Conservation (phyloP, 2,329 filamentous ascomycete genomes). For the Diaporthe vaccinii region DNA sequence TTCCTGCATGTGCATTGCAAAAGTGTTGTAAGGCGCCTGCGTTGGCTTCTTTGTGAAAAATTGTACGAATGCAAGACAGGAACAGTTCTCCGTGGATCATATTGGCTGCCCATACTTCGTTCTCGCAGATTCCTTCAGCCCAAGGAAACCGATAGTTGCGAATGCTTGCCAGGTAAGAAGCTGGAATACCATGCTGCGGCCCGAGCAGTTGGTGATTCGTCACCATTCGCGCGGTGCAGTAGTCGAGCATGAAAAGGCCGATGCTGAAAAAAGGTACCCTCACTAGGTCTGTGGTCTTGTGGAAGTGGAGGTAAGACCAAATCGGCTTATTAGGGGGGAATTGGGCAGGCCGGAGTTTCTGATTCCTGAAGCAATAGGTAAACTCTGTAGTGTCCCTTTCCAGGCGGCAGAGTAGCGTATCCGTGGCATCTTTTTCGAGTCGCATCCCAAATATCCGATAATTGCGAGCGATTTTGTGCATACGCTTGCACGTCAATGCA, state of each 20-base stretch:
- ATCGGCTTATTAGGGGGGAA: background rate
- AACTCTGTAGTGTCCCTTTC: slow-evolving; percentile 37
- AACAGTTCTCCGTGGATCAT: slow-evolving; percentile 40
- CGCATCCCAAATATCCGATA: slow-evolving; percentile 20
- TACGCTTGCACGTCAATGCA: slow-evolving; percentile 39
- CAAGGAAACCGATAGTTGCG: slow-evolving; percentile 1
- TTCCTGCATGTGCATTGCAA: background rate
- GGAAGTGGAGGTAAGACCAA: background rate
- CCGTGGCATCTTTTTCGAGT: slow-evolving; percentile 36
- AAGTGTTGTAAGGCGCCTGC: slow-evolving; percentile 24
- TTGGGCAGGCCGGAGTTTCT: slow-evolving; percentile 18
- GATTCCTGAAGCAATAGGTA: slow-evolving; percentile 31
- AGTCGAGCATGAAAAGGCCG: slow-evolving; percentile 6
- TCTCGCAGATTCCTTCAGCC: slow-evolving; percentile 27
- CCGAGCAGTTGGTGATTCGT: slow-evolving; percentile 39
- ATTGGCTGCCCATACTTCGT: slow-evolving; percentile 31
- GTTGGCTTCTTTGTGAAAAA: slow-evolving; percentile 36
- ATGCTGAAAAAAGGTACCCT: background rate
- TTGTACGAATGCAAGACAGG: slow-evolving; percentile 31
- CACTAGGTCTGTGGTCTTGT: background rate
- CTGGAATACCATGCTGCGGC: slow-evolving; percentile 36
- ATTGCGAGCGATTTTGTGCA: slow-evolving; percentile 30
- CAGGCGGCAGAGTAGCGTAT: slow-evolving; percentile 39
- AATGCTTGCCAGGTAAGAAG: slow-evolving; percentile 33
- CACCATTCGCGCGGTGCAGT: slow-evolving; percentile 36